A percentile compares a stretch with the other conserved stretches of the same genome.
phyloP scores from a whole-genome alignment of 139 green algal species.

The Chlamydomonas sp. region DNA sequence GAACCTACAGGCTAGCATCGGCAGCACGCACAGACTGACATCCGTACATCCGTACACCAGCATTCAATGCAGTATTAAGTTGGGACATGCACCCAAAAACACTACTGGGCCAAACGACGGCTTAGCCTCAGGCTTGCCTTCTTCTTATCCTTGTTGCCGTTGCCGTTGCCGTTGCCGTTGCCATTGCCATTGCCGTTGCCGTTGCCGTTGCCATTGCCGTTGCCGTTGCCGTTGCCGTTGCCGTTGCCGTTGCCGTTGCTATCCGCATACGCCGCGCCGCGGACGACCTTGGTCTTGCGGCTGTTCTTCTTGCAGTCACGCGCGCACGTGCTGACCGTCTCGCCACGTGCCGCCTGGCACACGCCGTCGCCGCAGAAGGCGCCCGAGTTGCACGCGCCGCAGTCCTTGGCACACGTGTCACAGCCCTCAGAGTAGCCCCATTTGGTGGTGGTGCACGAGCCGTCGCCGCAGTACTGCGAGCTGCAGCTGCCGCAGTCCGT shows the following conservation, averaged over 20 bases:
- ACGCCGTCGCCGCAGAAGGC: constrained; percentile 6
- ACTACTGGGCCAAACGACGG: too few relatives aligned
- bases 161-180: neutral
- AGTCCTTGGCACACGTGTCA: constrained; percentile 4
- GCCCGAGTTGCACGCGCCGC: neutral
- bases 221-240: too few relatives aligned
- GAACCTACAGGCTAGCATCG: too few relatives aligned
- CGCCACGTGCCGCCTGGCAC: neutral
- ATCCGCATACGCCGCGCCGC: too few relatives aligned
- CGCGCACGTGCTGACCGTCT: neutral
- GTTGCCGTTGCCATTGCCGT: neutral
- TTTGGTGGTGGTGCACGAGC: neutral
- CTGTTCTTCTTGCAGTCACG: neutral
- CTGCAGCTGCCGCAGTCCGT: neutral
- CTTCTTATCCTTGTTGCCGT: neutral
- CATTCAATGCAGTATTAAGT: too few relatives aligned
- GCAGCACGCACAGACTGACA: too few relatives aligned
- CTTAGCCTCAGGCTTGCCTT: too few relatives aligned
- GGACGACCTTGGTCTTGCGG: too few relatives aligned
- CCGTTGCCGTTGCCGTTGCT: too few relatives aligned
- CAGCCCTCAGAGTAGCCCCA: neutral
- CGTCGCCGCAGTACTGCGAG: neutral
- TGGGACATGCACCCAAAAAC: too few relatives aligned
- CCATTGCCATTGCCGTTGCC: neutral
- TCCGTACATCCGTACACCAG: too few relatives aligned